Conservation (phyloP, 371 early-diverging fungal species). For the Mucor plumbeus region DNA sequence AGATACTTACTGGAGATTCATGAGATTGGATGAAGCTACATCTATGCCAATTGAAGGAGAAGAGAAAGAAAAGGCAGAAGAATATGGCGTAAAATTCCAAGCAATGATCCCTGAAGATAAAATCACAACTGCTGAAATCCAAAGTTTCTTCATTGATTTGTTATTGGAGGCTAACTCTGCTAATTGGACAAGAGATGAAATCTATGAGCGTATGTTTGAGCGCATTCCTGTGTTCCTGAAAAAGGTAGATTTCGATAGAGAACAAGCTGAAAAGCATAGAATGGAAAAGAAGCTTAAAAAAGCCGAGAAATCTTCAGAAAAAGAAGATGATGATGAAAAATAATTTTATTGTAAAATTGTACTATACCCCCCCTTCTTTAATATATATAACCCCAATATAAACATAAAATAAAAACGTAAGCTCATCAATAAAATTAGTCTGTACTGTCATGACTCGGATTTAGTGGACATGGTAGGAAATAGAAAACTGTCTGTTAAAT, state of each 20-base stretch:
- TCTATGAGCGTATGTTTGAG: slow-evolving; percentile 19
- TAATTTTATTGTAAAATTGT: background rate
- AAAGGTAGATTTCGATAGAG: slow-evolving; percentile 33
- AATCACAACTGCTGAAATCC: slow-evolving; percentile 58
- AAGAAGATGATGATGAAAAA: background rate
- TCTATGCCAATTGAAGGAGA: slow-evolving; percentile 20
- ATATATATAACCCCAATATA: background rate
- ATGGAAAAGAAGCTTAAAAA: background rate
- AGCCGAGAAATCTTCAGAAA: background rate
- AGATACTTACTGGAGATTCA: slow-evolving; percentile 57
- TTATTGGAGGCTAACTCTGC: slow-evolving; percentile 31
- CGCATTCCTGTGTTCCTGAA: slow-evolving; percentile 30
- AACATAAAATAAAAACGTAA: too few species aligned
- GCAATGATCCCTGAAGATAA: slow-evolving; percentile 36
- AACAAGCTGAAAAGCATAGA: slow-evolving; percentile 34
- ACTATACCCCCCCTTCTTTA: background rate
- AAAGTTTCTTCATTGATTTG: slow-evolving; percentile 39
- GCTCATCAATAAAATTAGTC: too few species aligned
- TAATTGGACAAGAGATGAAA: slow-evolving; percentile 10
- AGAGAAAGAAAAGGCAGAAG: slow-evolving; percentile 11
- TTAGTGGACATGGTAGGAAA: too few species aligned
- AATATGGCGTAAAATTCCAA: slow-evolving; percentile 17
- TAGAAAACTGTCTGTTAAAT: too few species aligned
- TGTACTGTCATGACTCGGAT: too few species aligned
- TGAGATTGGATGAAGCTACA: slow-evolving; percentile 34